Percentiles rank a stretch among this genome's conserved stretches.
phyloP scores from a whole-genome alignment of 768 basidiomycete genomes.

The Naganishia randhawae region DNA sequence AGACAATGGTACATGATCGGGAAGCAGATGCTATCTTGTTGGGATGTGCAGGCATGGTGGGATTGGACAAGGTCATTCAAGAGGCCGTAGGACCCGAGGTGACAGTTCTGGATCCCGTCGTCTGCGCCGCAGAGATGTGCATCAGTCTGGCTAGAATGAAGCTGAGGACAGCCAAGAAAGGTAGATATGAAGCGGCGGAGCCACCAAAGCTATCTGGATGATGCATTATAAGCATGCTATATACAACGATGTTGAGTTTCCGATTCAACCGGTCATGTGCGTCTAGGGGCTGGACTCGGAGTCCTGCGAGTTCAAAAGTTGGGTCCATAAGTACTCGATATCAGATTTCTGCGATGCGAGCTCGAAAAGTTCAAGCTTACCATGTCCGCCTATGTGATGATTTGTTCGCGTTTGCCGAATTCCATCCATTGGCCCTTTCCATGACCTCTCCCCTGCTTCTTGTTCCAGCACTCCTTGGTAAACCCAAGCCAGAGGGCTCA shows the following conservation, averaged over 20 bases:
- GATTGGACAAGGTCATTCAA: constrained; percentile 34
- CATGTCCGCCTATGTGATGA: constrained; percentile 6
- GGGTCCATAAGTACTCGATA: not conserved
- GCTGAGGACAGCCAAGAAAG: constrained; percentile 33
- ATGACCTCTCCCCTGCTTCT: constrained; percentile 66
- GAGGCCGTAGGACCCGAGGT: constrained; percentile 32
- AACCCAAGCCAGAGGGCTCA: constrained; percentile 30
- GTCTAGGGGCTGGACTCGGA: constrained; percentile 5
- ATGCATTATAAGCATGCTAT: not conserved
- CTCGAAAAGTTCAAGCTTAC: not conserved
- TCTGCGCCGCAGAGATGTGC: constrained; percentile 34
- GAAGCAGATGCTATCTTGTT: constrained; percentile 36
- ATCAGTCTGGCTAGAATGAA: constrained; percentile 31
- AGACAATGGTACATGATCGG: constrained; percentile 29
- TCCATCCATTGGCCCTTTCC: constrained; percentile 47
- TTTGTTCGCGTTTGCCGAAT: not conserved
- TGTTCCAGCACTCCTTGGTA: constrained; percentile 53
- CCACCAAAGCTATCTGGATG: not conserved
- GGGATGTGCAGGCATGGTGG: constrained; percentile 43
- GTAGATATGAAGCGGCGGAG: constrained; percentile 31
- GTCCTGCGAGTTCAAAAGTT: not conserved
- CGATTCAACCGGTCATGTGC: not conserved
- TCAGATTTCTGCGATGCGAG: not conserved
- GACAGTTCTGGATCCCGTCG: constrained; percentile 38
- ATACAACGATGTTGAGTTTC: not conserved